Evolutionary conservation across 2,329 filamentous ascomycete genomes (phyloP), one percentile per base, ranked within the genome.

Genomic region (Fonsecaea erecta): DNA sequence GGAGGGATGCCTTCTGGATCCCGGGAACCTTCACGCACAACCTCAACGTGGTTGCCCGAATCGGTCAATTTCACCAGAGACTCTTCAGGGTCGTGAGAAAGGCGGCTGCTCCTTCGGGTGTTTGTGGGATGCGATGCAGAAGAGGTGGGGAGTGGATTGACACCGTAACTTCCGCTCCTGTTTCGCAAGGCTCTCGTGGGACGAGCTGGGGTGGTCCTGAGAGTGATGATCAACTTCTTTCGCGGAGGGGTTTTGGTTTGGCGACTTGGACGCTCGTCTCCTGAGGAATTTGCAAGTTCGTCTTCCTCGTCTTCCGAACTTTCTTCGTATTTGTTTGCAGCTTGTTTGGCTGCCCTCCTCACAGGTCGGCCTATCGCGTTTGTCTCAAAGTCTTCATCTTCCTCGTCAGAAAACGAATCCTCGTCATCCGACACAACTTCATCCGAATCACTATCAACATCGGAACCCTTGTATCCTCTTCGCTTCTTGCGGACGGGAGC

Each of bases 51-150:
- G 64, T 79, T 83, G 18, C 86, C 86, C 7, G 85, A 87, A 68
- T 85, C 83, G 2, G 85, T 84, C 52, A 88, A 76, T 16, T 83
- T 84, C 52, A 86, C 77, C 14, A 88, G 81, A 35, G 84, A 81
- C 37, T 84, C 82, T 28, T 84, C 81, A 3, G 83, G 78, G 68
- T 86, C 84, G 67, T 86, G 84, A 26, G 83, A 86, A 18, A 86
- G 80, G 52, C 87, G 85, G 72, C 84, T 87, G 68, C 82, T 87
- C 67, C 85, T 81, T 68, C 86, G 73, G 16, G 55, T 71, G 35
- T 21, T 62, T 60, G 11, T 60, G 26, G 57, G 62, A 72, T 68
- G 65, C 79, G 71, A 67, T 65, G 58, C 71, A 64, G 62, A 73
- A 63, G 54, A 67, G 35, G 52, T 75, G 68, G 64, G 67, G 54